These are phyloP conservation scores for Eremochloa ophiuroides DNA, from an alignment of 176 grass and related monocot genomes.

Conservation along the genomic window DNA sequence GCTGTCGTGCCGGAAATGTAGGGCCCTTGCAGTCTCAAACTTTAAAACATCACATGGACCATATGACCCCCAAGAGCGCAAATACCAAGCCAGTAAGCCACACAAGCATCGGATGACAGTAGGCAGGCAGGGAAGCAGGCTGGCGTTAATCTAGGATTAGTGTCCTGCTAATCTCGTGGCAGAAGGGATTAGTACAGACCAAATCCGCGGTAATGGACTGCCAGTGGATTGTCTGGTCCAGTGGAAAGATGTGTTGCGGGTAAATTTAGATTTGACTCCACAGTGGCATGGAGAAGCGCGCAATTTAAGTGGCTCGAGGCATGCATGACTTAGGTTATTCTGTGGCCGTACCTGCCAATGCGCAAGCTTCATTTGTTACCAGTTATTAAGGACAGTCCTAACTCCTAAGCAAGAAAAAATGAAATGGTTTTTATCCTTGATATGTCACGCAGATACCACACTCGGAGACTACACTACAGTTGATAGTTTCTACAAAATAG, in stretches of 20 bases:
- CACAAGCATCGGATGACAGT: neutral
- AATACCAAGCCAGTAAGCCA: constrained; percentile 11
- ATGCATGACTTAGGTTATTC: constrained; percentile 28
- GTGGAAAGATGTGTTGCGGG: neutral
- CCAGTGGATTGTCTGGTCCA: constrained; percentile 13
- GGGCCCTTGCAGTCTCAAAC: neutral
- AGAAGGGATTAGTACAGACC: constrained; percentile 17
- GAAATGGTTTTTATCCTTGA: too few relatives aligned
- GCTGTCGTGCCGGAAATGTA: constrained; percentile 29
- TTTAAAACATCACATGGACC: constrained; percentile 34
- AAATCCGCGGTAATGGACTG: constrained; percentile 34
- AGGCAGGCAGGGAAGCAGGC: constrained; percentile 39
- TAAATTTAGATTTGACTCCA: constrained; percentile 54
- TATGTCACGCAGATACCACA: too few relatives aligned
- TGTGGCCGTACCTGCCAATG: neutral
- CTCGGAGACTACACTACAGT: too few relatives aligned
- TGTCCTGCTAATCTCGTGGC: constrained; percentile 31
- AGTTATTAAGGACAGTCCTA: too few relatives aligned
- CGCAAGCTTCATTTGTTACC: neutral
- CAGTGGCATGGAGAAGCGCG: constrained; percentile 26
- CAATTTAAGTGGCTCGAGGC: constrained; percentile 71
- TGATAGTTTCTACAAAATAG: too few relatives aligned
- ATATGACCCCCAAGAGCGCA: constrained; percentile 17
- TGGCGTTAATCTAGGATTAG: constrained; percentile 59
- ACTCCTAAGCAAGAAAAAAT: too few relatives aligned